Evolutionary conservation across 2,329 filamentous ascomycete genomes (phyloP).

Genomic region (Colletotrichum zoysiae): DNA sequence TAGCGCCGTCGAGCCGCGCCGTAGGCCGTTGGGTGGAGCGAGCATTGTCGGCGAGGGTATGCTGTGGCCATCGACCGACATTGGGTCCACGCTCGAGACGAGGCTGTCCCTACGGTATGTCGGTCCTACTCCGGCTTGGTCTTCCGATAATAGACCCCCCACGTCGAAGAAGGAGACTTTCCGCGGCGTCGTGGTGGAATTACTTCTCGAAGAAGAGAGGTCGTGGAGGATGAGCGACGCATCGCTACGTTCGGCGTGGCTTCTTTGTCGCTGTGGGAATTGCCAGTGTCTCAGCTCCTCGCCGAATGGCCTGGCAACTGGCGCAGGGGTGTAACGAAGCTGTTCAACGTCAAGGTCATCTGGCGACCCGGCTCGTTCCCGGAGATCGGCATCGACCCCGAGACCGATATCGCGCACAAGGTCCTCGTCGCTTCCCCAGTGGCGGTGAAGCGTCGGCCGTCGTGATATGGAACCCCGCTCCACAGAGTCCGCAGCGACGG

Average conservation of each 20-base stretch:
- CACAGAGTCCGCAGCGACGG: slow-evolving; percentile 72
- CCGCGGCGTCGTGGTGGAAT: slow-evolving; percentile 61
- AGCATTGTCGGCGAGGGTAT: slow-evolving; percentile 59
- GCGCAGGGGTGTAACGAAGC: slow-evolving; percentile 53
- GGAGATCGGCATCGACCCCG: slow-evolving; percentile 68
- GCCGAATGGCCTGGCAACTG: slow-evolving; percentile 48
- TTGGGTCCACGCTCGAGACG: slow-evolving; percentile 57
- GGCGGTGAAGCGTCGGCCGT: slow-evolving; percentile 68
- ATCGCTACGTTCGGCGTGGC: slow-evolving; percentile 58
- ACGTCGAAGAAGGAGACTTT: slow-evolving; percentile 88
- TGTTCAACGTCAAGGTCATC: slow-evolving; percentile 41
- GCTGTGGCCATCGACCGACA: slow-evolving; percentile 48
- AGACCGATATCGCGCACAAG: slow-evolving; percentile 85
- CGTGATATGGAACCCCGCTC: slow-evolving; percentile 59
- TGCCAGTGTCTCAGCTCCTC: slow-evolving; percentile 62
- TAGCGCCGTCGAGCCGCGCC: slow-evolving; percentile 68
- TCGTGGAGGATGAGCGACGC: slow-evolving; percentile 57
- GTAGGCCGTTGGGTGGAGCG: slow-evolving; percentile 59
- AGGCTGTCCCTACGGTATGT: slow-evolving; percentile 57
- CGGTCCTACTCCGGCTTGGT: slow-evolving; percentile 49
- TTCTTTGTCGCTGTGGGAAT: slow-evolving; percentile 57
- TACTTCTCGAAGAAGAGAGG: slow-evolving; percentile 53
- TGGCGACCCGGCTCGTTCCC: slow-evolving; percentile 50
- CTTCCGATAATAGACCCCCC: slow-evolving; percentile 77
- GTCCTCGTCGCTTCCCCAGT: slow-evolving; percentile 93